phyloP scores from a whole-genome alignment of 2,329 filamentous ascomycete genomes.

The Diplodia sapinea region DNA sequence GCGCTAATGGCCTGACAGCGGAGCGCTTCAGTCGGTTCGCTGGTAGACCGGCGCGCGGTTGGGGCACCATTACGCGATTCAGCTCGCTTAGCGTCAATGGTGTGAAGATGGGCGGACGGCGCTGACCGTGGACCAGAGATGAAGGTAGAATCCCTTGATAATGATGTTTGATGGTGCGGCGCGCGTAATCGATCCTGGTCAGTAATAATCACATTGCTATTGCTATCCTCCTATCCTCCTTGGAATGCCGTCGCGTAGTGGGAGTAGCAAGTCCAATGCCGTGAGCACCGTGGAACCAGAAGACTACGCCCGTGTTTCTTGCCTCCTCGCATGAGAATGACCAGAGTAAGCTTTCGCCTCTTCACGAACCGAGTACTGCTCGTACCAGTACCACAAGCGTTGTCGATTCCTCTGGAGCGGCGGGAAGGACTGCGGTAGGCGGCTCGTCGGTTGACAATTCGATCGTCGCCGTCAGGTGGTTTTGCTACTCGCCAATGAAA shows the following conservation, averaged over 20 bases:
- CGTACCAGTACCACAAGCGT: neutral
- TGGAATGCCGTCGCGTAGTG: neutral
- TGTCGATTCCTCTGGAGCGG: neutral
- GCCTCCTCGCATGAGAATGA: neutral
- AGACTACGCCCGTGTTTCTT: neutral
- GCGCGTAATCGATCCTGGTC: neutral
- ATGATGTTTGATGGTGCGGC: neutral
- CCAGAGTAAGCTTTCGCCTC: neutral
- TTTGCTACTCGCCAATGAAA: neutral
- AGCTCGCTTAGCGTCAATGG: neutral
- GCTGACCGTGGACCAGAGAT: neutral
- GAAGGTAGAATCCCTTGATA: neutral
- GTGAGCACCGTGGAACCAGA: neutral
- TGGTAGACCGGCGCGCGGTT: neutral
- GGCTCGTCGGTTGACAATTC: neutral
- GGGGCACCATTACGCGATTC: neutral
- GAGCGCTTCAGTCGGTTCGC: neutral
- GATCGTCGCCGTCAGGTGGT: neutral
- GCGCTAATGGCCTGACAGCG: neutral
- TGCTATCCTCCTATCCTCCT: neutral
- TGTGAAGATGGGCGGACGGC: neutral
- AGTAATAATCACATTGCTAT: neutral
- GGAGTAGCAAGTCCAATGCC: neutral
- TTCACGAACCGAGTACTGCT: neutral
- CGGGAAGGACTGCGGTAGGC: slow-evolving; percentile 12